Base-by-base conservation (phyloP, 805 yeast species). In the Scheffersomyces coipomensis region DNA sequence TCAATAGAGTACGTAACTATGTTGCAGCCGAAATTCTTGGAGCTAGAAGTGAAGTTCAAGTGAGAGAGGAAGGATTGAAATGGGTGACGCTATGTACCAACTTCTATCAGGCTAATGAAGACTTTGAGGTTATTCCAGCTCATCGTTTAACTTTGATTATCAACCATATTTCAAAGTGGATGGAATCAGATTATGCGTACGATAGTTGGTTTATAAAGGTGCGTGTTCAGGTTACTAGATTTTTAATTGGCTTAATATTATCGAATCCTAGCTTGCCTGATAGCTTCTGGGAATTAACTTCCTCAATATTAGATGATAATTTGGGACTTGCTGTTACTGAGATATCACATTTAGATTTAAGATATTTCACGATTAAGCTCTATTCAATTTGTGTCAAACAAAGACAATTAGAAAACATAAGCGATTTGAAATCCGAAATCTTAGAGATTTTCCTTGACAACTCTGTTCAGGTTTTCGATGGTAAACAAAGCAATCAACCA, bases 21-120 rank as follows among this genome's bases (percentile, higher is more conserved):
- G 63, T 77, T n/a, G 80, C 81, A 11, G 78, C 90, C 1, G 88
- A 83, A 48, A 54, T 85, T 16, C 63, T 84, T 33, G 87, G 88
- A 1, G 60, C 75, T 2, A 69, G 67, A 36, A 49, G 71, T 2
- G 47, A 53, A 5, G 37, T 58, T 0, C 74, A 74, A 23, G 67
- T 81, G 10, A 37, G 70, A 6, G 34, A 51, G 2, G 54, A 54
- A 2, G 84, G 84, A 0, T 54, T 78, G 25, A 58, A 56, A 12
- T 71, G 73, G 56, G 42, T 85, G 3, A 62, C 79, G 1, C 47
- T 81, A 3, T 59, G 83, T 29, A 70, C 66, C 34, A 65, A 70
- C 41, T 65, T 79, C 42, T 51, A 62, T 15, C 52, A 58, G 36
- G 42, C 60, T 2, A 68, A 65, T 19, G 46, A 47, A 6, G 68